These are phyloP conservation scores for Syncephalastrum racemosum DNA, from an alignment of 371 early-diverging fungal species.

Conservation along the genomic window DNA sequence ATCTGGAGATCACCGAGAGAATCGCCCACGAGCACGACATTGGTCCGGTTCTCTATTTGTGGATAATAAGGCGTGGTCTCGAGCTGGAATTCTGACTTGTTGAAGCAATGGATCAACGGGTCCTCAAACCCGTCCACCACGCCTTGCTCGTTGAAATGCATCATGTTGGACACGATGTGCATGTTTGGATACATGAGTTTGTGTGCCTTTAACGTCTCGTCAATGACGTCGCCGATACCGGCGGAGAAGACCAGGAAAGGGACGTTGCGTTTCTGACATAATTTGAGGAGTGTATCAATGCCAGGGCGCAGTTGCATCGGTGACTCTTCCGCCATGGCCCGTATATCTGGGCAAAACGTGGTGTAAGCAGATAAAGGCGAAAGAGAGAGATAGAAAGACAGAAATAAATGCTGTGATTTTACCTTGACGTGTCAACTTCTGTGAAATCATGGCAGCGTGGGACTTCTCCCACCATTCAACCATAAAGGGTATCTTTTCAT, in stretches of 20 bases:
- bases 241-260: slow-evolving; percentile 79
- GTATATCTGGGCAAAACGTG: slow-evolving; percentile 35
- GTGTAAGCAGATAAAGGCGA: neutral
- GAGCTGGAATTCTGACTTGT: slow-evolving; percentile 70
- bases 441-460: slow-evolving; percentile 37
- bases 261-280: slow-evolving; percentile 34
- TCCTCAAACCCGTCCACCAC: slow-evolving; percentile 58
- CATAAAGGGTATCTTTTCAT: slow-evolving; percentile 70
- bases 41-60: slow-evolving; percentile 38
- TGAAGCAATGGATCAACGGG: slow-evolving; percentile 75
- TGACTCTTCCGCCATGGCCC: slow-evolving; percentile 53
- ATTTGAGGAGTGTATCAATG: slow-evolving; percentile 40
- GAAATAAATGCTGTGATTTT: slow-evolving; percentile 4
- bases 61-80: slow-evolving; percentile 43
- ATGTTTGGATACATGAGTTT: slow-evolving; percentile 53
- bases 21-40: slow-evolving; percentile 75
- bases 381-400: neutral
- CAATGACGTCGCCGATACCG: slow-evolving; percentile 71
- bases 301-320: slow-evolving; percentile 54
- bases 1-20: slow-evolving; percentile 75
- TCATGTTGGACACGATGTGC: slow-evolving; percentile 75
- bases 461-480: slow-evolving; percentile 69
- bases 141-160: slow-evolving; percentile 60
- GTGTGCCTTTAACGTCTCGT: slow-evolving; percentile 45
- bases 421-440: slow-evolving; percentile 51